Conservation (phyloP, 1,139 yeast genomes). For the Geotrichum cucujoidarum region DNA sequence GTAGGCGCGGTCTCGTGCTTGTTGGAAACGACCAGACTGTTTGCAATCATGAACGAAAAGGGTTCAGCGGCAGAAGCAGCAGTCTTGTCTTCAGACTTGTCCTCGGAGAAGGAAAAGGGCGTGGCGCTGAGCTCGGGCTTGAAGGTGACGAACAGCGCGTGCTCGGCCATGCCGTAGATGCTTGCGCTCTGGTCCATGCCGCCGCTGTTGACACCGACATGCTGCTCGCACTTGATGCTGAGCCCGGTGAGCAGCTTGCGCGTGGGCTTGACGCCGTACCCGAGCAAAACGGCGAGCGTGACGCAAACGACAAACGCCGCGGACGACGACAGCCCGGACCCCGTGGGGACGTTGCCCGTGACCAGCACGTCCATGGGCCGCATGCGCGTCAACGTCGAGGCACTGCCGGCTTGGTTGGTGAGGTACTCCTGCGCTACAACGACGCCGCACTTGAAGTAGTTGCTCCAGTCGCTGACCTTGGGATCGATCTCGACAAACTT, state of each 20-base stretch:
- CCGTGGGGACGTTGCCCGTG: constrained; percentile 67
- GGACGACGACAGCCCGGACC: constrained; percentile 66
- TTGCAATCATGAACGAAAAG: constrained; percentile 56
- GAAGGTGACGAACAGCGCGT: constrained; percentile 59
- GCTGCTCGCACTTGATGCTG: constrained; percentile 66
- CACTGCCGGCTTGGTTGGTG: constrained; percentile 12
- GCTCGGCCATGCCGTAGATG: constrained; percentile 56
- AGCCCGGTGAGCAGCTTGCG: constrained; percentile 55
- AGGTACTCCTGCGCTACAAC: constrained; percentile 56
- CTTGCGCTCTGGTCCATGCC: constrained; percentile 80
- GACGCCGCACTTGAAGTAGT: constrained; percentile 64
- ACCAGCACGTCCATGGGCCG: constrained; percentile 45
- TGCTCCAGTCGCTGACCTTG: constrained; percentile 53
- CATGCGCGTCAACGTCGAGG: constrained; percentile 3
- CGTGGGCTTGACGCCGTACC: constrained; percentile 43
- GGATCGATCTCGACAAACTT: constrained; percentile 47
- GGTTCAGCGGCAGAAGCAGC: constrained; percentile 36
- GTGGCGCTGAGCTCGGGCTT: constrained; percentile 54
- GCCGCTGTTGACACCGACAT: constrained; percentile 69
- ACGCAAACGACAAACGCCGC: constrained; percentile 71
- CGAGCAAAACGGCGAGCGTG: constrained; percentile 53
- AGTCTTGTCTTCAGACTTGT: neutral
- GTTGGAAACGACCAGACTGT: constrained; percentile 58
- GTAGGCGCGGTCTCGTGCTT: constrained; percentile 67
- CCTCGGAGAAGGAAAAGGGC: constrained; percentile 46